Evolutionary conservation across 108 stramenopile species (phyloP).

Genomic region (Cyclostephanos invisitatus): DNA sequence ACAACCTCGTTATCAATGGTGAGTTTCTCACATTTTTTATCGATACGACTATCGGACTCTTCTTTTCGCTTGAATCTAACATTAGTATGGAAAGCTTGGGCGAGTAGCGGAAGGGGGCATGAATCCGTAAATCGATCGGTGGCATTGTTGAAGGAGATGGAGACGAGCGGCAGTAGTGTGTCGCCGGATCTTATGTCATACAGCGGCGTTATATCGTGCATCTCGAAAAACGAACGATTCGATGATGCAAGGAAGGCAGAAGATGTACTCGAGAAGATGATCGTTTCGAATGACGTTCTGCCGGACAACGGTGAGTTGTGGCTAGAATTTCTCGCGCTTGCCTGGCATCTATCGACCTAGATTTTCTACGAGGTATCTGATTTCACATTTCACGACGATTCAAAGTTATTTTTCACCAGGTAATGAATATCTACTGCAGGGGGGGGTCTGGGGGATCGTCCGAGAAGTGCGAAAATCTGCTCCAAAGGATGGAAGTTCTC

Average conservation of each 20-base stretch:
- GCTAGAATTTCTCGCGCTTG: too few species aligned
- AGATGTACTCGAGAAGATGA: slow-evolving; percentile 2
- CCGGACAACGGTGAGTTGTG: slow-evolving; percentile 23
- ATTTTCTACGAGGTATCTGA: too few species aligned
- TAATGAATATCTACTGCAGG: slow-evolving; percentile 33
- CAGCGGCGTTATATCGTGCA: slow-evolving; percentile 24
- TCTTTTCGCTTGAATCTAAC: neutral
- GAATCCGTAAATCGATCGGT: slow-evolving; percentile 16
- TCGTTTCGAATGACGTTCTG: neutral
- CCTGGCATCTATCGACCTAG: too few species aligned
- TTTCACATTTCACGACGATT: too few species aligned
- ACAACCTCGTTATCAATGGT: slow-evolving; percentile 31
- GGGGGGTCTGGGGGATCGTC: slow-evolving; percentile 21
- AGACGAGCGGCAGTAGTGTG: slow-evolving; percentile 8
- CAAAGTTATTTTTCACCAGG: slow-evolving; percentile 36
- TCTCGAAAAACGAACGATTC: slow-evolving; percentile 20
- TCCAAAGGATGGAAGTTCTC: slow-evolving; percentile 24
- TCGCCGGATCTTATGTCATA: slow-evolving; percentile 24
- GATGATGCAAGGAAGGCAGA: slow-evolving; percentile 9
- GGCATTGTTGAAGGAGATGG: slow-evolving; percentile 20
- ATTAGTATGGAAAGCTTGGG: slow-evolving; percentile 16
- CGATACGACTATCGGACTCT: neutral
- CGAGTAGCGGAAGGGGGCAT: slow-evolving; percentile 16
- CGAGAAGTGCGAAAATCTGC: slow-evolving; percentile 17
- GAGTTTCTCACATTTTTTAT: neutral